These are phyloP conservation scores for Leishmania lainsoni DNA, from an alignment of 208 protist genomes.

Conservation along the genomic window DNA sequence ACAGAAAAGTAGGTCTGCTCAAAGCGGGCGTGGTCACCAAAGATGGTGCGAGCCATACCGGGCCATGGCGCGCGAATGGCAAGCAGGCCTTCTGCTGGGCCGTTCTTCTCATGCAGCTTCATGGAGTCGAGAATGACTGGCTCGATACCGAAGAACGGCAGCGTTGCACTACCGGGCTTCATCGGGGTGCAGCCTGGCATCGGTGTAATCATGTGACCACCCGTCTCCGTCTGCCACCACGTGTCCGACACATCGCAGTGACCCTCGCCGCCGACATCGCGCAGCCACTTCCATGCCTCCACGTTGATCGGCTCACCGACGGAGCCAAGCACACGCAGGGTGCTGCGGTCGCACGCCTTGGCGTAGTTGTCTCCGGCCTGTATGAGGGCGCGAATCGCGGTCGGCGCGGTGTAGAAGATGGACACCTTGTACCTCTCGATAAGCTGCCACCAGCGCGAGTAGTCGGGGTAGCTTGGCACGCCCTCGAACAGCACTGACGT, in stretches of 20 bases:
- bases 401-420: constrained; percentile 98
- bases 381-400: constrained; percentile 89
- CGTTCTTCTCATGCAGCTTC: constrained; percentile 53
- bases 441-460: constrained; percentile 93
- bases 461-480: constrained; percentile 90
- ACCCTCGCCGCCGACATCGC: constrained; percentile 90
- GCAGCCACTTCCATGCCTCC: constrained; percentile 95
- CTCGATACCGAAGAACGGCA: constrained; percentile 97
- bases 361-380: constrained; percentile 77
- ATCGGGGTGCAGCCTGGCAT: constrained; percentile 93
- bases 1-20: constrained; percentile 92
- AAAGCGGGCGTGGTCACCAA: constrained; percentile 88
- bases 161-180: constrained; percentile 95
- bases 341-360: constrained; percentile 68
- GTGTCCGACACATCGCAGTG: constrained; percentile 96
- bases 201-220: constrained; percentile 96
- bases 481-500: constrained; percentile 97
- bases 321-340: constrained; percentile 94
- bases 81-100: constrained; percentile 83
- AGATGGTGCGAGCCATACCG: constrained; percentile 91
- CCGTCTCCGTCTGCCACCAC: constrained; percentile 99
- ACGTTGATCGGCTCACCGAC: constrained; percentile 98
- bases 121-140: constrained; percentile 88
- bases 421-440: constrained; percentile 95
- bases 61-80: constrained; percentile 93